phyloP scores from a whole-genome alignment of 352 stramenopile genomes.

The Pythium angustatum region DNA sequence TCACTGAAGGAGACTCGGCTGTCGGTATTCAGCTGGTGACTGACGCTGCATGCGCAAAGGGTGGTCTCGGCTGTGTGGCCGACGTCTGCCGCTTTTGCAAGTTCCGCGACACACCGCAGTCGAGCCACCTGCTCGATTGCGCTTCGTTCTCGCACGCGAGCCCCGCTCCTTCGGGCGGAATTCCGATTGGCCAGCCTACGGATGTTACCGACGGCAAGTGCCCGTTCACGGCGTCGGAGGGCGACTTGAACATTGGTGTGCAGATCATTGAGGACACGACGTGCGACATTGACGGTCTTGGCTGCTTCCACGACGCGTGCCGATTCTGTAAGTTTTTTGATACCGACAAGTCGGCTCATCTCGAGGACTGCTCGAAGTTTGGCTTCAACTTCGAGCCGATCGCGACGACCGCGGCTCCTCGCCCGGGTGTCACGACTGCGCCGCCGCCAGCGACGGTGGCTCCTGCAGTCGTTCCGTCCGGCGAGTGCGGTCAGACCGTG shows the following conservation, averaged over 20 bases:
- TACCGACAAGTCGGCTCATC: slow-evolving; percentile 25
- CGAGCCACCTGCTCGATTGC: slow-evolving; percentile 8
- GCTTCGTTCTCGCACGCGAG: background rate
- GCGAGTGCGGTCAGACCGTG: background rate
- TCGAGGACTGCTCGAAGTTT: slow-evolving; percentile 12
- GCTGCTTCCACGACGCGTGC: slow-evolving; percentile 29
- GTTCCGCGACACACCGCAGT: slow-evolving; percentile 27
- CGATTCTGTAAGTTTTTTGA: slow-evolving; percentile 19
- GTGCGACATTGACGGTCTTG: slow-evolving; percentile 21
- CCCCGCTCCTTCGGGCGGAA: background rate
- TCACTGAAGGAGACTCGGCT: slow-evolving; percentile 9
- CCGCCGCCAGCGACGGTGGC: background rate
- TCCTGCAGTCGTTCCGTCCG: background rate
- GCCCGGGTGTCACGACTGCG: background rate
- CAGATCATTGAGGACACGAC: slow-evolving; percentile 29
- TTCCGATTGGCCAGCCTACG: slow-evolving; percentile 1
- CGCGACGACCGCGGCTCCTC: slow-evolving; percentile 2
- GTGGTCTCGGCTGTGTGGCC: slow-evolving; percentile 21
- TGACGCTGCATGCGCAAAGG: slow-evolving; percentile 14
- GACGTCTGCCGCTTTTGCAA: slow-evolving; percentile 27
- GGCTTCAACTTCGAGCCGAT: slow-evolving; percentile 18
- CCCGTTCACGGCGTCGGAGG: slow-evolving; percentile 27
- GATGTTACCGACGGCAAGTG: background rate
- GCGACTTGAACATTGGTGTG: slow-evolving; percentile 21
- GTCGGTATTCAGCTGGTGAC: slow-evolving; percentile 18